Percentiles rank a stretch among this genome's conserved stretches.
These are phyloP conservation scores for Epichloe hybrida DNA, from an alignment of 2,329 filamentous ascomycete genomes.

Conservation along the genomic window DNA sequence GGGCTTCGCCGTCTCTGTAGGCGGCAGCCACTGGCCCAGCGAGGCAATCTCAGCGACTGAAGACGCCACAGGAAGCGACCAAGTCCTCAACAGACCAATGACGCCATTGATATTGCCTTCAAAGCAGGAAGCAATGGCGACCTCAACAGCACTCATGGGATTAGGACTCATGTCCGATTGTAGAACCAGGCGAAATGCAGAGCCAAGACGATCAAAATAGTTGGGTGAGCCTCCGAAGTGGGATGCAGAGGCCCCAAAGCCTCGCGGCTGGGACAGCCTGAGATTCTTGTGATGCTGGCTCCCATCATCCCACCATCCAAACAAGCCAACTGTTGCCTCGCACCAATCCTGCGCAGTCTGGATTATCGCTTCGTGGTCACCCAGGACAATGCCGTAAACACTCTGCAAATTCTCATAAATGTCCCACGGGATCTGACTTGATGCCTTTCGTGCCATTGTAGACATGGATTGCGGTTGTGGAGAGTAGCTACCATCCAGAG, in stretches of 20 bases:
- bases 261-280: constrained; percentile 26
- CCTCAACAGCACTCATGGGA: constrained; percentile 59
- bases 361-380: constrained; percentile 61
- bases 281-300: constrained; percentile 32
- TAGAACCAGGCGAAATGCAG: constrained; percentile 56
- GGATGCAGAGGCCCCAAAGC: constrained; percentile 18
- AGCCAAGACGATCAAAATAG: constrained; percentile 61
- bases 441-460: constrained; percentile 60
- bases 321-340: constrained; percentile 70
- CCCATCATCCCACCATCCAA: constrained; percentile 88
- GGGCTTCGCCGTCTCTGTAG: constrained; percentile 23
- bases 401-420: constrained; percentile 75
- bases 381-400: constrained; percentile 69
- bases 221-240: constrained; percentile 44
- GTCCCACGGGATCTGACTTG: constrained; percentile 78
- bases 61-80: constrained; percentile 68
- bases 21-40: constrained; percentile 69
- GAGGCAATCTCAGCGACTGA: constrained; percentile 73
- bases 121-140: constrained; percentile 68
- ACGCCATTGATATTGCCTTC: constrained; percentile 71
- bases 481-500: constrained; percentile 19
- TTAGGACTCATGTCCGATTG: constrained; percentile 65
- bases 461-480: constrained; percentile 39
- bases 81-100: constrained; percentile 58
- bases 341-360: constrained; percentile 79